Evolutionary conservation across 345 rosid genomes (phyloP), one percentile per base, ranked within the genome.

Genomic region (Streptanthus diversifolius): DNA sequence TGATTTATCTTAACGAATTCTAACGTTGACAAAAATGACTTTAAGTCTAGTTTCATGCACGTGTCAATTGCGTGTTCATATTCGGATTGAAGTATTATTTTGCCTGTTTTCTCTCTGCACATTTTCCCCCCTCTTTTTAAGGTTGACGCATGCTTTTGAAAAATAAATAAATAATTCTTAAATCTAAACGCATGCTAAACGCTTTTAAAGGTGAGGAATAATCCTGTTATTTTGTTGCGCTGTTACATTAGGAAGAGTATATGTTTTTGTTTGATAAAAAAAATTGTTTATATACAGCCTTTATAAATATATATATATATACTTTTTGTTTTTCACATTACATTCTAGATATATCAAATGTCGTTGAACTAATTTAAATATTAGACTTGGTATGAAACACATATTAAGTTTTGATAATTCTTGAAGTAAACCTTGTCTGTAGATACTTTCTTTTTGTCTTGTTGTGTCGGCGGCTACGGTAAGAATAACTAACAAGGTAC

Each of bases 141-240:
- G 63, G 69, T 52, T 51, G 69, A 52, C 64, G 79, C 69, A 75
- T 68, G 69, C 74, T 68, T 75, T 75, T 68, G 17, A 2, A 75
- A 52, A 55, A 24, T 18, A 37, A 10, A 57, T 22, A 52, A 63
- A 7, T 47, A 29, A 60, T 52, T 13, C 25, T 48, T 66, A 48
- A 39, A 48, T 27, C 1, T 17, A 41, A 63, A 68, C 79, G 79
- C 74, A 68, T 75, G 74, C 79, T 60, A 32, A 41, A 14, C 61
- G 37, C 66, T 57, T 36, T 74, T 57, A 37, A 66, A 66, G 61
- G 53, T 47, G 43, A 27, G 30, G 63, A 66, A 24, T 24, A 32
- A 30, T 21, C 47, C 21, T 59, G 44, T 49, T 59, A 29, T 27
- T 73, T 51, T 66, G 67, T 70, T 61, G 13, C 37, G 37, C 56